Percentiles rank a stretch among this genome's conserved stretches.
Evolutionary conservation across 108 stramenopile genomes (phyloP).

Genomic region (Seminavis robusta): DNA sequence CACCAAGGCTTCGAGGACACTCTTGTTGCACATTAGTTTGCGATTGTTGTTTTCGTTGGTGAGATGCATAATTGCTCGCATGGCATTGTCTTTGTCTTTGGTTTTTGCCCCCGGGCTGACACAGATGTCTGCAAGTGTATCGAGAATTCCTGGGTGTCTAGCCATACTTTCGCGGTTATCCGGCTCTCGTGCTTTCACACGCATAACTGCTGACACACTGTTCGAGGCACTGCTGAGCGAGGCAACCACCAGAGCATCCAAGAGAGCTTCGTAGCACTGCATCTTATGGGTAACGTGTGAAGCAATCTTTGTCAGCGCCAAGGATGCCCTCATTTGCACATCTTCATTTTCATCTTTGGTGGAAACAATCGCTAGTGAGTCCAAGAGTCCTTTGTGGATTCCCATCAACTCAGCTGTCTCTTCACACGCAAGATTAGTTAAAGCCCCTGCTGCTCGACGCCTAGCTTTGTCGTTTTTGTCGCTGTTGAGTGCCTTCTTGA

Average conservation of each 20-base stretch:
- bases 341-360: conserved; percentile 61
- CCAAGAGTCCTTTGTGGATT: conserved; percentile 64
- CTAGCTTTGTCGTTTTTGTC: conserved; percentile 59
- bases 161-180: conserved; percentile 76
- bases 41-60: conserved; percentile 74
- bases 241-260: conserved; percentile 77
- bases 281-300: conserved; percentile 57
- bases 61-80: conserved; percentile 77
- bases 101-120: conserved; percentile 5
- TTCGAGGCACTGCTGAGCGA: conserved; percentile 54
- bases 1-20: conserved; percentile 65
- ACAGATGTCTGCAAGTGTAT: conserved; percentile 62
- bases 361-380: conserved; percentile 60
- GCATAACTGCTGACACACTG: conserved; percentile 71
- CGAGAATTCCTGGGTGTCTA: conserved; percentile 60
- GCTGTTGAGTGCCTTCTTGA: conserved; percentile 53
- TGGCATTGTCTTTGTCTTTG: conserved; percentile 77
- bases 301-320: conserved; percentile 82
- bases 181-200: conserved; percentile 76
- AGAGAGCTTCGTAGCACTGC: conserved; percentile 47
- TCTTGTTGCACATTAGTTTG: conserved; percentile 56
- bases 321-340: conserved; percentile 68
- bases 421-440: conserved; percentile 82
- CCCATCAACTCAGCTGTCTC: conserved; percentile 75
- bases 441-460: conserved; percentile 71